Evolutionary conservation across 1,284 basidiomycete genomes (phyloP), one percentile per base, ranked within the genome.

Genomic region (Sphagnurus paluster): DNA sequence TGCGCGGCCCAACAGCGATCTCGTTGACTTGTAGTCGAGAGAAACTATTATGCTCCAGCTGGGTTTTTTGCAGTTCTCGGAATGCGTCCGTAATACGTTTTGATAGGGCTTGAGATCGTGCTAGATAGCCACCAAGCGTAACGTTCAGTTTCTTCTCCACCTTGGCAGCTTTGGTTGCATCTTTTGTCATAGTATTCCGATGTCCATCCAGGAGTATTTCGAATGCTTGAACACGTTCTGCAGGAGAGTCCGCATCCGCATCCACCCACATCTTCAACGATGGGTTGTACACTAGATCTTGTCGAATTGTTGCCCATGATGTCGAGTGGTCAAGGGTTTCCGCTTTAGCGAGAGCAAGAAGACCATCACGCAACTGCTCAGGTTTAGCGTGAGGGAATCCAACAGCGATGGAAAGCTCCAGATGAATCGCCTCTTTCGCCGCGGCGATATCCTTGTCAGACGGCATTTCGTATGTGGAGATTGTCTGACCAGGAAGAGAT

Each of bases 131-230:
- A 32, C 94, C 95, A 5, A 99, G 78, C 17, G 84, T 79, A 54
- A 96, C 84, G 10, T 74, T 79, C 14, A 99, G 80, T 67, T 93
- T 95, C 80, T 96, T 98, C 74, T 99, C 97, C 4, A 79, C 67
- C 71, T 98, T 99, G 32, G 80, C 69, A 0, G 90, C 87, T 59
- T 87, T 90, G 38, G 75, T 78, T 0, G 92, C 91, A 59, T 92
- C 88, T 58, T 80, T 82, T n/a, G 82, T 70, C 85, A 99, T 93
- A 36, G 71, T 67, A n/a, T 84, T 83, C 19, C 86, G 80, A 45
- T 76, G 76, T 33, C 81, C 71, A 9, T 80, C 75, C 43, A 98
- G 72, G 39, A 87, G 68, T 5, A 74, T 62, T 0, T 71, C 63
- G 58, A 89, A 87, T 0, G 91, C 92, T 1, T 76, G 75, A 24